Evolutionary conservation across 108 stramenopile species (phyloP).

Genomic region (Skeletonema costatum): DNA sequence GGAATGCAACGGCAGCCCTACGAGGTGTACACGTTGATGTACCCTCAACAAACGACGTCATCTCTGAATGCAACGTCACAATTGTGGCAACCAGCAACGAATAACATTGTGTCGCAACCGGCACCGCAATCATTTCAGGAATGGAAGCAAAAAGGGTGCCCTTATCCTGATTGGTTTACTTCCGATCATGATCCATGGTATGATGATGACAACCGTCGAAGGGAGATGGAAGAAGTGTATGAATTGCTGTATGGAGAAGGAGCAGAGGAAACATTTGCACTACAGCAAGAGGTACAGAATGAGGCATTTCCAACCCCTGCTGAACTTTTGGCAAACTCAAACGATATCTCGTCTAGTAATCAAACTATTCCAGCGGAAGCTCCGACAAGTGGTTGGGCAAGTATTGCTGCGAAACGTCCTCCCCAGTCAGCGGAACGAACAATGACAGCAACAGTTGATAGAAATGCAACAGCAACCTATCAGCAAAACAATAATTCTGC

Average conservation of each 20-base stretch:
- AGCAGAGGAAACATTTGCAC: constrained; percentile 21
- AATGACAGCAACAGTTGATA: background rate
- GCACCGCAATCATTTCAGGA: constrained; percentile 50
- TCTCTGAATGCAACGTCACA: constrained; percentile 19
- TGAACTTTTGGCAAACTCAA: constrained; percentile 20
- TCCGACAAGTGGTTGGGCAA: constrained; percentile 33
- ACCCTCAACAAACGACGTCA: constrained; percentile 20
- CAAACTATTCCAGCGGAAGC: background rate
- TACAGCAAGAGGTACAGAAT: constrained; percentile 27
- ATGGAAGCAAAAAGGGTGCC: constrained; percentile 46
- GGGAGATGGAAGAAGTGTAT: constrained; percentile 52
- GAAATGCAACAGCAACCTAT: constrained; percentile 2
- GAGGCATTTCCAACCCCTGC: constrained; percentile 45
- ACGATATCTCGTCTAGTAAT: background rate
- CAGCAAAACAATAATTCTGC: background rate
- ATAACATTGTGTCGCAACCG: background rate
- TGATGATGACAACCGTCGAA: constrained; percentile 44
- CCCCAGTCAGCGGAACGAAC: background rate
- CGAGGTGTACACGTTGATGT: constrained; percentile 50
- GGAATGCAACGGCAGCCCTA: constrained; percentile 52
- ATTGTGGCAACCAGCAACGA: constrained; percentile 27
- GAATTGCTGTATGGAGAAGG: constrained; percentile 51
- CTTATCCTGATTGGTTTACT: constrained; percentile 44
- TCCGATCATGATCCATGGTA: constrained; percentile 51
- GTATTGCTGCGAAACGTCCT: constrained; percentile 40